A percentile compares a stretch with the other conserved stretches of the same genome.
Conservation (phyloP, 2,329 filamentous ascomycete species). For the Dactylellina drechsleri region DNA sequence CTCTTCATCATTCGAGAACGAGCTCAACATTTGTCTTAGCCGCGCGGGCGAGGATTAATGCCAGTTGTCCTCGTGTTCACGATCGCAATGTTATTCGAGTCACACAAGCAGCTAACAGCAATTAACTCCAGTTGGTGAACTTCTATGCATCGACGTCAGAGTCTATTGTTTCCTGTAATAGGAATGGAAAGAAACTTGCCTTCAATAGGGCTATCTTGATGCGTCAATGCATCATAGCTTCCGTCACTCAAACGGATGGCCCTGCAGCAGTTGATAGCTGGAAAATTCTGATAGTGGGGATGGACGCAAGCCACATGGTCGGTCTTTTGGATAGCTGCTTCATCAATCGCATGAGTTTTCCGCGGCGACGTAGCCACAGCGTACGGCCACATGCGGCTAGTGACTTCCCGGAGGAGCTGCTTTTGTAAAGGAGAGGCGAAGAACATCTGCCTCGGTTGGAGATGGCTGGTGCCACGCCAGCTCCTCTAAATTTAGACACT, state of each 20-base stretch:
- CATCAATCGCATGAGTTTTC: background rate
- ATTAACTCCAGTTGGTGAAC: background rate
- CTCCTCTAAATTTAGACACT: conserved; percentile 43
- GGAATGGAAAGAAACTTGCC: conserved; percentile 25
- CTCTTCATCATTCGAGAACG: conserved; percentile 7
- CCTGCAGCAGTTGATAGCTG: background rate
- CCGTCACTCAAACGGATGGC: background rate
- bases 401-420: background rate
- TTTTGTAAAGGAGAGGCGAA: background rate
- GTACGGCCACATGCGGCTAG: conserved; percentile 32
- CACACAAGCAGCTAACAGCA: conserved; percentile 15
- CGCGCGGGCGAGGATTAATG: conserved; percentile 33
- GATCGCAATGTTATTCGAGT: conserved; percentile 23
- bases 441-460: background rate
- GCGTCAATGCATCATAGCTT: conserved; percentile 27
- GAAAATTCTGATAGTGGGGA: background rate
- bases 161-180: conserved; percentile 17
- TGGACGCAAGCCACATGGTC: conserved; percentile 33
- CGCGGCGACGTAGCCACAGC: conserved; percentile 18
- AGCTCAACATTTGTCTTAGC: conserved; percentile 42
- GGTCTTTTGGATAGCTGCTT: no score
- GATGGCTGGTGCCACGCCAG: conserved; percentile 15
- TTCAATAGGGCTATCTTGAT: conserved; percentile 1
- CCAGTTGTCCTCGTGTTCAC: conserved; percentile 45
- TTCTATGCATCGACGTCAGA: conserved; percentile 9